These are phyloP conservation scores for Dictyostelium discoideum DNA, from an alignment of 78 protist species.

Conservation along the genomic window dicty_2.7 NC_007091.3:4582501-4583000, in stretches of 20 bases:
- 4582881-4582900: background rate
- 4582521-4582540: conserved; percentile 83
- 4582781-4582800: conserved; percentile 44
- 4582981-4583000: background rate
- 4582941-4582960: too few species aligned
- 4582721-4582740: conserved; percentile 27
- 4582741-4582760: conserved; percentile 56
- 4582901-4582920: background rate
- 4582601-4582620: conserved; percentile 83
- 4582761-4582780: conserved; percentile 77
- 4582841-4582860: conserved; percentile 36
- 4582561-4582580: conserved; percentile 85
- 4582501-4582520: conserved; percentile 81
- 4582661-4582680: conserved; percentile 84
- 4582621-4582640: conserved; percentile 90
- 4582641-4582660: conserved; percentile 73
- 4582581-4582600: conserved; percentile 78
- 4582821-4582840: conserved; percentile 53
- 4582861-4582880: conserved; percentile 12
- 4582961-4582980: too few species aligned
- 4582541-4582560: conserved; percentile 54
- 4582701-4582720: conserved; percentile 54
- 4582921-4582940: background rate
- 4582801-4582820: conserved; percentile 71
- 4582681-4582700: conserved; percentile 87